Conservation (phyloP, 2,329 filamentous ascomycete species). For the Talaromyces sp. region DNA sequence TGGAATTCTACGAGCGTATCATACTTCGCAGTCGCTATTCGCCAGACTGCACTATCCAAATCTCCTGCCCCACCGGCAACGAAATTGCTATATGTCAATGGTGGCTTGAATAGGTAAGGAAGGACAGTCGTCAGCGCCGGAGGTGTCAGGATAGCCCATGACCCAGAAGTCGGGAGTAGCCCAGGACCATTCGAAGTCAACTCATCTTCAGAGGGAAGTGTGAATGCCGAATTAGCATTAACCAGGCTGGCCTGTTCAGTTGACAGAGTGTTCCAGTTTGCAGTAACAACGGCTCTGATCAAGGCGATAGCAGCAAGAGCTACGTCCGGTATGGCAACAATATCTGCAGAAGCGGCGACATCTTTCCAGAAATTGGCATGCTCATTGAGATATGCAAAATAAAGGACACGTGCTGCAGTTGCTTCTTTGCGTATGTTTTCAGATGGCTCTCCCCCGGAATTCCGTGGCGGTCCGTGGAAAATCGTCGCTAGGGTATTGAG, state of each 20-base stretch:
- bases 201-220: conserved; percentile 35
- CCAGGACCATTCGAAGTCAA: conserved; percentile 30
- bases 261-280: conserved; percentile 46
- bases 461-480: conserved; percentile 50
- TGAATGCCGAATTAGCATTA: conserved; percentile 21
- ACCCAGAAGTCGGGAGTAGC: conserved; percentile 38
- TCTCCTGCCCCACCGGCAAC: conserved; percentile 52
- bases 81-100: conserved; percentile 52
- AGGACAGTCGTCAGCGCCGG: conserved; percentile 46
- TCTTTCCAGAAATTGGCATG: conserved; percentile 49
- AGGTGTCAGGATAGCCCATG: conserved; percentile 48
- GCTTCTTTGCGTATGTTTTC: conserved; percentile 43
- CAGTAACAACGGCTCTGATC: conserved; percentile 47
- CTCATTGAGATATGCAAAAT: conserved; percentile 48
- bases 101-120: conserved; percentile 52
- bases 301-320: conserved; percentile 51
- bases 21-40: conserved; percentile 52
- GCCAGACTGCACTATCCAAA: conserved; percentile 52
- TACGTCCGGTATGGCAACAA: conserved; percentile 51
- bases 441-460: conserved; percentile 24
- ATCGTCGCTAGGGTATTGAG: conserved; percentile 50
- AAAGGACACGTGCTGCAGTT: conserved; percentile 49
- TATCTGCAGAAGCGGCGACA: conserved; percentile 49
- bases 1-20: conserved; percentile 50
- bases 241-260: conserved; percentile 20